Evolutionary conservation across 2,329 filamentous ascomycete species (phyloP).

Genomic region (Coleophoma eucalyptorum): DNA sequence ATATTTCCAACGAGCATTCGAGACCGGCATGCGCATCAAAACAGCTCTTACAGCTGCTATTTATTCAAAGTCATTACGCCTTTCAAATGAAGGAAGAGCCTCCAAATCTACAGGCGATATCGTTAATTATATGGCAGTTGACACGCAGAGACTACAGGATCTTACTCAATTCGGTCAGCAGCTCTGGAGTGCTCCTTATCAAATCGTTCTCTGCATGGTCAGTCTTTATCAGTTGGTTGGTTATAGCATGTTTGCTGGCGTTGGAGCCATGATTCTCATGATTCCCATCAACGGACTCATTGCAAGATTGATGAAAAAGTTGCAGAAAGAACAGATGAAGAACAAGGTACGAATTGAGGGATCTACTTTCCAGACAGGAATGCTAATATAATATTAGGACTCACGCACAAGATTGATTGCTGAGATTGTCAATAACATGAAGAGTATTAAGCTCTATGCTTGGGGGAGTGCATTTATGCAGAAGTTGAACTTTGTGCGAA

Average conservation of each 20-base stretch:
- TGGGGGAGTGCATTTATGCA: constrained; percentile 98
- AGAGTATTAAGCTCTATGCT: constrained; percentile 97
- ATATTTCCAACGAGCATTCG: constrained; percentile 94
- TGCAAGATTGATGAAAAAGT: constrained; percentile 85
- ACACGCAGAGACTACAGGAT: constrained; percentile 92
- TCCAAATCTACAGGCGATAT: constrained; percentile 94
- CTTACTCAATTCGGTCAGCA: constrained; percentile 94
- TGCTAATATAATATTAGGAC: constrained; percentile 41
- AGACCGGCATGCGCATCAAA: constrained; percentile 96
- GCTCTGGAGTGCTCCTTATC: constrained; percentile 94
- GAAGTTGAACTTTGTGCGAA: constrained; percentile 92
- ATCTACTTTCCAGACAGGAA: background rate
- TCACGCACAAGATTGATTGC: constrained; percentile 89
- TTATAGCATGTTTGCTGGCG: constrained; percentile 90
- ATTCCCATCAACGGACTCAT: constrained; percentile 93
- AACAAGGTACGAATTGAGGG: constrained; percentile 59
- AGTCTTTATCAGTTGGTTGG: constrained; percentile 95
- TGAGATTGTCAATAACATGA: constrained; percentile 99
- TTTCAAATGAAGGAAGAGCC: constrained; percentile 90
- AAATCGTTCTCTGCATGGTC: constrained; percentile 92
- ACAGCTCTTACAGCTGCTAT: constrained; percentile 85
- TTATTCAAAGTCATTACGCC: constrained; percentile 82
- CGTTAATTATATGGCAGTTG: constrained; percentile 99
- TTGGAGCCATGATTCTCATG: constrained; percentile 95
- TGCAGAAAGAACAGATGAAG: constrained; percentile 98